These are phyloP conservation scores for Nepenthes gracilis DNA, from an alignment of 148 eudicot species.

Conservation along the genomic window DNA sequence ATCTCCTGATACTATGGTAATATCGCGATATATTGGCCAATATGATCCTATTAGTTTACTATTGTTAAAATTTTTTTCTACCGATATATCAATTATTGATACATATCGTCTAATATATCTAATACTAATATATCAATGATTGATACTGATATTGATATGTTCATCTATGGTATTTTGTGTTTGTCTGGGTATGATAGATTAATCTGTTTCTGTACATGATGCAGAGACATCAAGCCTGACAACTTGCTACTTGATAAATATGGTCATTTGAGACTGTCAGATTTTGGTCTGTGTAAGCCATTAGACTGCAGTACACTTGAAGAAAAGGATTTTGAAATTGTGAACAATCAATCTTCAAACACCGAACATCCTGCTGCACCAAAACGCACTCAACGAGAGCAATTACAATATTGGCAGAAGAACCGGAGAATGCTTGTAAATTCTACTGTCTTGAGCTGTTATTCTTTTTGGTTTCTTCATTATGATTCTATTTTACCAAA, in stretches of 20 bases:
- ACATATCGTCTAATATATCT: too few species aligned
- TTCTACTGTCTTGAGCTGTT: constrained; percentile 1
- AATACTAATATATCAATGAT: too few species aligned
- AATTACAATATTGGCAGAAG: constrained; percentile 92
- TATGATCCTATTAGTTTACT: too few species aligned
- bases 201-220: constrained; percentile 7
- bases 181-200: too few species aligned
- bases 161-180: not conserved
- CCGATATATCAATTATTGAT: too few species aligned
- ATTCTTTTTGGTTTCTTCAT: not conserved
- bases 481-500: not conserved
- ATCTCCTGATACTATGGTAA: too few species aligned
- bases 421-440: constrained; percentile 92
- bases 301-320: constrained; percentile 79
- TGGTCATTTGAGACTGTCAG: constrained; percentile 84
- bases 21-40: too few species aligned
- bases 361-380: constrained; percentile 47
- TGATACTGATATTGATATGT: too few species aligned
- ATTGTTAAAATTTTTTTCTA: too few species aligned
- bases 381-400: constrained; percentile 90
- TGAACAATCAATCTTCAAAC: constrained; percentile 35
- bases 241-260: constrained; percentile 86
- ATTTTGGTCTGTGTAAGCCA: constrained; percentile 93
- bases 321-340: constrained; percentile 64
- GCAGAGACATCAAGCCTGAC: constrained; percentile 96